Percentiles rank a stretch among this genome's conserved stretches.
phyloP scores from a whole-genome alignment of 148 eudicot species.

The Rhododendron williamsianum region DNA sequence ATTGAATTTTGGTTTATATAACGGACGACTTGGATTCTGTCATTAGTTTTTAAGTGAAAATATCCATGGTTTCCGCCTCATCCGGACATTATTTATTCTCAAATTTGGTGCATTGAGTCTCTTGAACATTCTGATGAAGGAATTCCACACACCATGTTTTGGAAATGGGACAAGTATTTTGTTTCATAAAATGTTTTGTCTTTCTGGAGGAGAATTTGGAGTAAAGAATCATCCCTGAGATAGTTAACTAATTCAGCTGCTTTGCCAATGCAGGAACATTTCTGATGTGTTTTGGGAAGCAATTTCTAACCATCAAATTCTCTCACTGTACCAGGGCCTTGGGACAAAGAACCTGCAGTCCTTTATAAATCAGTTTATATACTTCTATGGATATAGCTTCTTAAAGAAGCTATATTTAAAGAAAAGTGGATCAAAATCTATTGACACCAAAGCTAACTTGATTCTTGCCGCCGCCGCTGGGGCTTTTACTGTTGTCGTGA shows the following conservation, averaged over 20 bases:
- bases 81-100: too few species aligned
- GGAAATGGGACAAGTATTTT: background rate
- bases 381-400: constrained; percentile 93
- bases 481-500: constrained; percentile 68
- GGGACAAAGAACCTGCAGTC: constrained; percentile 92
- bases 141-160: background rate
- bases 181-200: background rate
- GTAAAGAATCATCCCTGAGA: constrained; percentile 1
- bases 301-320: constrained; percentile 58
- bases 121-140: background rate
- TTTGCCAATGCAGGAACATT: constrained; percentile 50
- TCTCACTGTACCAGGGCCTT: constrained; percentile 85
- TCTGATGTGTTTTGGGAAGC: constrained; percentile 90
- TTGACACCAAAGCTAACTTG: constrained; percentile 83
- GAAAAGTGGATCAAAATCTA: constrained; percentile 61
- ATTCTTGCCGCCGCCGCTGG: constrained; percentile 89
- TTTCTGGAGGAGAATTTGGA: background rate
- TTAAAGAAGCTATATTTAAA: constrained; percentile 77
- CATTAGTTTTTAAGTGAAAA: too few species aligned
- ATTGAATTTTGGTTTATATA: too few species aligned
- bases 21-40: too few species aligned
- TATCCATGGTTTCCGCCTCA: too few species aligned
- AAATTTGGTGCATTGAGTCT: background rate
- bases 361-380: constrained; percentile 66
- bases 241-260: background rate